Base-by-base conservation (phyloP, 2,329 filamentous ascomycete genomes). In the Pseudogymnoascus pannorum region DNA sequence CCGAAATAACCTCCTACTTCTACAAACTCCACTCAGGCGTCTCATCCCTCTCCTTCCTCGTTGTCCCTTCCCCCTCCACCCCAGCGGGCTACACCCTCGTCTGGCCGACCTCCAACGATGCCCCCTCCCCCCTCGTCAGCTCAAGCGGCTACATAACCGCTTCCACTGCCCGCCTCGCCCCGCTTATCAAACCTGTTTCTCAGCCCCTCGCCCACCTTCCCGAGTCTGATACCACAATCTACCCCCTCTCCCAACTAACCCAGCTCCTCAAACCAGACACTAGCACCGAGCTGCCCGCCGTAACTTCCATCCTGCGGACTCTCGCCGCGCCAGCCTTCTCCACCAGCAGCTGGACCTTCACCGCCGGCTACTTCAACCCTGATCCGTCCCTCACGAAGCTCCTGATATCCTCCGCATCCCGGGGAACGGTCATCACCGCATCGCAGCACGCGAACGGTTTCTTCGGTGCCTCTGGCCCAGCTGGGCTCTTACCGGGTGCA, bases 301-400 rank as follows among this genome's bases (percentile, higher is more conserved):
- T 99, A 16, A 91, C 85, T 0, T 83, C 83, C 51, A 82, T 97
- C 38, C 81, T 97, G 3, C 81, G 82, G 44, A 83, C 82, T 1
- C 81, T 97, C 3, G 81, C 87, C 0, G 76, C 74, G 0, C 81
- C 88, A 0, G 76, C 80, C 5, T 89, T 91, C 68, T 77, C 79
- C 8, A 81, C 84, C 33, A 89, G 89, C 0, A 87, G 85, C 12
- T 99, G 94, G 94, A 94, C 91, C 0, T 97, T 99, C 73, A 97
- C 94, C 0, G 94, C 94, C 0, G 94, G 94, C 59, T 99, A 99
- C 77, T 99, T 99, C 78, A 99, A 99, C 77, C 96, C 96, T 61
- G 92, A 92, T 5, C 88, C 92, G 0, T 86, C 87, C 3, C 83
- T 97, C 18, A 92, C 90, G 2, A 83, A 87, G 38, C 82, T 96